Evolutionary conservation across 768 basidiomycete species (phyloP), one percentile per base, ranked within the genome.

Genomic region (Cytidiella melzeri): DNA sequence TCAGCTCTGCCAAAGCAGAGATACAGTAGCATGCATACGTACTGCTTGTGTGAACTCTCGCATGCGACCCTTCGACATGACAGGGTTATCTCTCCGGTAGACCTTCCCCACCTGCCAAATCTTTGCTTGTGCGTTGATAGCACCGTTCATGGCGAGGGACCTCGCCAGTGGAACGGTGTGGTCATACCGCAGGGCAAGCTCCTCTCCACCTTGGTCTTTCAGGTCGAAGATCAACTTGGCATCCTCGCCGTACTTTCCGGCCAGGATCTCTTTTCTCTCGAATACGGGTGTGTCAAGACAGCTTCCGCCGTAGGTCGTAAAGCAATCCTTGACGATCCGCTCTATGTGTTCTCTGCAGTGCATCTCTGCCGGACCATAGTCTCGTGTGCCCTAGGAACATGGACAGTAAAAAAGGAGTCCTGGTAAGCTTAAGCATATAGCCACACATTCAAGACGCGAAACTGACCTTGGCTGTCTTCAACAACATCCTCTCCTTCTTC

Each of bases 31-130:
- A 3, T 7, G 18, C 15, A 28, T 36, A 48, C 40, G 5, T 21
- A 40, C 44, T 54, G 95, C 96, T 67, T 99, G 96, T 61, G 87
- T 91, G 62, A 99, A 99, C 71, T 99, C 96, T 51, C 96, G 80
- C 94, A 99, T 96, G 23, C 96, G 76, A 0, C 96, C 96, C 71
- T 99, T 99, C 24, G 84, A 87, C 86, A 98, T 93, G 49, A 94
- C 94, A 0, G 96, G 96, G 55, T 84, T 92, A 68, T 99, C 96
- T 62, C 96, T 73, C 54, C 96, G 75, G 67, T 98, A 99, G 18
- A 99, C 96, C 69, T 98, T 99, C n/a, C 93, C 94, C 44, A 99
- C 84, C 66, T 98, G 96, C 84, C 92, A 99, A 12, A 97, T 65
- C 69, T 98, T 98, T 54, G 83, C 72, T 57, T 83, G 82, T 5